Evolutionary conservation across 2,329 filamentous ascomycete species (phyloP).

Genomic region (Fusarium zealandicum): DNA sequence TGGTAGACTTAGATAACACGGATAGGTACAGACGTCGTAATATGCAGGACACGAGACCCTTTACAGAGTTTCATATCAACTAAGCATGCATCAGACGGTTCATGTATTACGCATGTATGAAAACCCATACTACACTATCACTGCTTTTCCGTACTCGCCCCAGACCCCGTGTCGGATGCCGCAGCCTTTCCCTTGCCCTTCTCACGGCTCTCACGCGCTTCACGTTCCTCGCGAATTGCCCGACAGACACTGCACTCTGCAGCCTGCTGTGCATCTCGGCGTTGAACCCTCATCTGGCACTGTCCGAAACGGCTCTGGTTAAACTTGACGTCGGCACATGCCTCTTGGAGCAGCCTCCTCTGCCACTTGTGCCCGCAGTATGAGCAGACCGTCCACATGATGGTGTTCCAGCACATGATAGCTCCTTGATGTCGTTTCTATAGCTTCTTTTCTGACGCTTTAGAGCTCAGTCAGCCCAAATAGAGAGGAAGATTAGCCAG

Average conservation of each 20-base stretch:
- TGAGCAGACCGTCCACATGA: neutral
- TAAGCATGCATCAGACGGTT: too few relatives aligned
- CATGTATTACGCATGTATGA: too few relatives aligned
- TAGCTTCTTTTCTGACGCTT: neutral
- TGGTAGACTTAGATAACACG: too few relatives aligned
- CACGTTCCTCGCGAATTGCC: neutral
- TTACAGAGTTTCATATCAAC: too few relatives aligned
- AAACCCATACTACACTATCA: too few relatives aligned
- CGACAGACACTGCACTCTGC: neutral
- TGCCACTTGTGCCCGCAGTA: neutral
- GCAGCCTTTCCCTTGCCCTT: neutral
- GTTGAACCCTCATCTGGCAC: neutral
- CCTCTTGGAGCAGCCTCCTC: neutral
- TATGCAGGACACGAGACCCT: too few relatives aligned
- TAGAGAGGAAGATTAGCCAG: too few relatives aligned
- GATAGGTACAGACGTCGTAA: too few relatives aligned
- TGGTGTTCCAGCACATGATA: slow-evolving; percentile 2
- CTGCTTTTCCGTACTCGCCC: too few relatives aligned
- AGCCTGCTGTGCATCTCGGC: neutral
- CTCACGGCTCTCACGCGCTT: neutral
- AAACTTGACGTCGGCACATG: neutral
- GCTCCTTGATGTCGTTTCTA: neutral
- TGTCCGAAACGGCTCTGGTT: neutral
- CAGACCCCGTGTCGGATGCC: too few relatives aligned
- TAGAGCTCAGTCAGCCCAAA: too few relatives aligned